Percentiles rank a stretch among this genome's conserved stretches.
Conservation (phyloP, 345 rosid genomes). For the Eutrema yunnanense region DNA sequence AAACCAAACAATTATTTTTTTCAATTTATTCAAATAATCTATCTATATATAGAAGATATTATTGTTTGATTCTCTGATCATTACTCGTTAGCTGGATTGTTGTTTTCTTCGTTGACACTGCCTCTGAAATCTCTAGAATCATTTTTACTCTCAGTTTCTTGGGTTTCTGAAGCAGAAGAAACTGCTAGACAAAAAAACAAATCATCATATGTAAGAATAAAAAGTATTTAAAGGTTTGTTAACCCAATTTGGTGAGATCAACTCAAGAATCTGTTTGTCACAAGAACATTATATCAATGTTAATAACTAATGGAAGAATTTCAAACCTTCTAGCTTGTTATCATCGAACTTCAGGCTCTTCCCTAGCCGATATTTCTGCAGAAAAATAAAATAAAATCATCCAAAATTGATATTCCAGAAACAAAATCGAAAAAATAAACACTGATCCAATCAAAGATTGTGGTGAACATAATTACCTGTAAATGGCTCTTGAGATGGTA, state of each 20-base stretch:
- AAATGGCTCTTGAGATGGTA: conserved; percentile 97
- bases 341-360: conserved; percentile 53
- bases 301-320: neutral
- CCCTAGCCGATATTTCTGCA: conserved; percentile 89
- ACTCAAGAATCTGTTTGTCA: neutral
- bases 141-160: conserved; percentile 23
- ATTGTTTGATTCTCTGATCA: conserved; percentile 16
- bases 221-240: neutral
- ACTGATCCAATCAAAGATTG: conserved; percentile 1
- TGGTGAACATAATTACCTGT: conserved; percentile 40
- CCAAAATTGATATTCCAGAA: neutral
- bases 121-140: conserved; percentile 3
- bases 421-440: neutral
- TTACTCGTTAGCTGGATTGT: conserved; percentile 55
- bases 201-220: neutral
- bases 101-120: conserved; percentile 32
- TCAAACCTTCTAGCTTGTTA: conserved; percentile 27
- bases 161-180: conserved; percentile 23
- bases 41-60: neutral
- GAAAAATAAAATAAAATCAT: conserved; percentile 14
- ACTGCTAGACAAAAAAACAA: conserved; percentile 13
- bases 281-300: neutral
- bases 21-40: neutral
- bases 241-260: neutral
- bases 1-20: conserved; percentile 5